A percentile compares a stretch with the other conserved stretches of the same genome.
phyloP scores from a whole-genome alignment of 805 yeast genomes.

The Yamadazyma kitorensis region DNA sequence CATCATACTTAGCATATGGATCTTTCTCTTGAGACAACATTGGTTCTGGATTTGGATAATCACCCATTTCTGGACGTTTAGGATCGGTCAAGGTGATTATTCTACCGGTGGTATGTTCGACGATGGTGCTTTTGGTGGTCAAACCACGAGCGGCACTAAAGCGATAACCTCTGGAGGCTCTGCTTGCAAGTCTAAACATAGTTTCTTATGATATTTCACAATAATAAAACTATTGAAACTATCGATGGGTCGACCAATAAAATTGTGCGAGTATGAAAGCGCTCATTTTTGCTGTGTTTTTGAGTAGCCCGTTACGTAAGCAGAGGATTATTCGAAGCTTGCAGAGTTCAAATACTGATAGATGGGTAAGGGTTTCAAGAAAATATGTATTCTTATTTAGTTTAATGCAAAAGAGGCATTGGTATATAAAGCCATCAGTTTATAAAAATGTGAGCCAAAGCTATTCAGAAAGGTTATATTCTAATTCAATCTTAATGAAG shows the following conservation, averaged over 20 bases:
- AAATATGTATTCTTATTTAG: no score
- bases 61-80: constrained; percentile 43
- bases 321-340: no score
- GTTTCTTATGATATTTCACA: no score
- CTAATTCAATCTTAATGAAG: no score
- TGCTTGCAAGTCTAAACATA: constrained; percentile 29
- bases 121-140: constrained; percentile 36
- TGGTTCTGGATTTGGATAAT: constrained; percentile 61
- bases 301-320: no score
- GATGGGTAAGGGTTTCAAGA: no score
- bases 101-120: constrained; percentile 39
- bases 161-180: constrained; percentile 11
- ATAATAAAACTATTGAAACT: constrained; percentile 5
- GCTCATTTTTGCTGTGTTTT: no score
- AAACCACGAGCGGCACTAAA: constrained; percentile 15
- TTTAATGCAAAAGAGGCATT: no score
- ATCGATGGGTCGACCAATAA: constrained; percentile 8
- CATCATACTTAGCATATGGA: constrained; percentile 74
- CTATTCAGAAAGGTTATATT: no score
- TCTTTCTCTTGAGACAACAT: constrained; percentile 62
- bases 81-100: constrained; percentile 42
- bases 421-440: no score
- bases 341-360: no score
- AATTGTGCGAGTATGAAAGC: constrained; percentile 8
- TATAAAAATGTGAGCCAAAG: no score